Base-by-base conservation (phyloP, 805 yeast species). In the Starmerella powellii region DNA sequence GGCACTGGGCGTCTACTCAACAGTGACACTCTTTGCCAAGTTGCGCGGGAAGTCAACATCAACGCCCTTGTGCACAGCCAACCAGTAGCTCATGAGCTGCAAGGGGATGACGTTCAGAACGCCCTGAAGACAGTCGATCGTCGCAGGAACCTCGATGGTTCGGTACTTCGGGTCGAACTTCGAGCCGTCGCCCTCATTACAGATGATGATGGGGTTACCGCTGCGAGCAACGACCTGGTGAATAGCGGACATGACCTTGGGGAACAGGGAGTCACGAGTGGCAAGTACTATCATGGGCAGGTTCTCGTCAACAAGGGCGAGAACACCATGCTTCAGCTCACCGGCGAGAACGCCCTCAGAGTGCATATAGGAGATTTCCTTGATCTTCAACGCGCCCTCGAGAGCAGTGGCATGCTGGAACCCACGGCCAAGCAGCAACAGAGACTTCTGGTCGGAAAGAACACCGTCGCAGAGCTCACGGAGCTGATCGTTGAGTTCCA, bases 321-420 rank as follows among this genome's bases (percentile, higher is more conserved):
- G 74, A 26, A 85, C 95, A 66, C 99, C 99, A 61, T 91, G 99
- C 65, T 91, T 91, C 66, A 91, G 76, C 67, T 91, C 99, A 63
- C 98, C 99, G 18, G 99, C 98, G 52, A 91, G 76, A 41, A 91
- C 95, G 70, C 98, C 99, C 68, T 91, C 99, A 17, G 96, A 85
- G 63, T 91, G 99, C 85, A 91, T 91, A 64, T 91, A 91, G 2
- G 97, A 88, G 49, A 91, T 91, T 65, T 91, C 99, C 68, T 91
- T 91, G 62, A 91, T 88, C 68, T 91, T 91, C 58, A 91, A 74
- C 11, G 99, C 98, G 61, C 98, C 98, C 67, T 91, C 99, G 56
- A 91, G 72, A 19, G 98, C 97, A 50, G 95, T 79, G 12, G 99
- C 98, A 63, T 73, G 80, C 67, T 91, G 98, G 67, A 83, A 87